A percentile compares a stretch with the other conserved stretches of the same genome.
Evolutionary conservation across 441 rosid species (phyloP).

Genomic region (Dalechampia spathulata): DNA sequence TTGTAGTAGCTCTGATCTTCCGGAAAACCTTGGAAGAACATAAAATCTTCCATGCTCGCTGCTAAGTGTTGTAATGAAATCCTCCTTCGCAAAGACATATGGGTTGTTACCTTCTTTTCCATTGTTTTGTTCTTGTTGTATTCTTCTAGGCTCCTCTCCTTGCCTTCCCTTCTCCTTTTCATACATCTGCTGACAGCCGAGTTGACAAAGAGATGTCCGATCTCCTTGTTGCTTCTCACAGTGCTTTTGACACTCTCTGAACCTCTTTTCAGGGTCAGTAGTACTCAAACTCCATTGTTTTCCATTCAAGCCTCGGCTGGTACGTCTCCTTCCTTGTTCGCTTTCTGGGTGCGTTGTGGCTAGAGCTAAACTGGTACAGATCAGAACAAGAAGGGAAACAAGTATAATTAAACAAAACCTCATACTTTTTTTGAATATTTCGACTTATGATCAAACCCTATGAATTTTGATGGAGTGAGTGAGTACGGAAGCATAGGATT

Average conservation of each 20-base stretch:
- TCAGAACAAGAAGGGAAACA: conserved; percentile 16
- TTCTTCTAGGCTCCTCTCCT: background rate
- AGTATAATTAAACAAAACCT: conserved; percentile 8
- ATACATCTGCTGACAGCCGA: conserved; percentile 24
- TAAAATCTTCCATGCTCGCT: conserved; percentile 28
- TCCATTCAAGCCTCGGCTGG: background rate
- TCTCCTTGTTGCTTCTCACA: conserved; percentile 22
- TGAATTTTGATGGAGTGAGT: background rate
- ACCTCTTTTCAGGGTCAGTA: conserved; percentile 10
- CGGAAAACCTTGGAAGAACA: conserved; percentile 31
- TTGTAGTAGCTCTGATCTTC: conserved; percentile 32
- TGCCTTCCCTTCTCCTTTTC: conserved; percentile 1
- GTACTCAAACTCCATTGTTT: background rate
- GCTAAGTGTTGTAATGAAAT: conserved; percentile 22
- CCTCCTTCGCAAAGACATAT: conserved; percentile 31
- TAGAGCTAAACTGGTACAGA: conserved; percentile 13
- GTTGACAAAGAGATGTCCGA: conserved; percentile 22
- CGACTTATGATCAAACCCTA: background rate
- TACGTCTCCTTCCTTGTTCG: conserved; percentile 5
- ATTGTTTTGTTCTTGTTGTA: background rate
- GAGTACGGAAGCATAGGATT: background rate
- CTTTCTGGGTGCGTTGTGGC: conserved; percentile 32
- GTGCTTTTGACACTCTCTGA: too few species aligned
- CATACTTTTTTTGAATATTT: conserved; percentile 12
- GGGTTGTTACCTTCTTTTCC: conserved; percentile 19